These are phyloP conservation scores for Ceratobasidium sp. DNA, from an alignment of 1,284 basidiomycete species.

Conservation along the genomic window DNA sequence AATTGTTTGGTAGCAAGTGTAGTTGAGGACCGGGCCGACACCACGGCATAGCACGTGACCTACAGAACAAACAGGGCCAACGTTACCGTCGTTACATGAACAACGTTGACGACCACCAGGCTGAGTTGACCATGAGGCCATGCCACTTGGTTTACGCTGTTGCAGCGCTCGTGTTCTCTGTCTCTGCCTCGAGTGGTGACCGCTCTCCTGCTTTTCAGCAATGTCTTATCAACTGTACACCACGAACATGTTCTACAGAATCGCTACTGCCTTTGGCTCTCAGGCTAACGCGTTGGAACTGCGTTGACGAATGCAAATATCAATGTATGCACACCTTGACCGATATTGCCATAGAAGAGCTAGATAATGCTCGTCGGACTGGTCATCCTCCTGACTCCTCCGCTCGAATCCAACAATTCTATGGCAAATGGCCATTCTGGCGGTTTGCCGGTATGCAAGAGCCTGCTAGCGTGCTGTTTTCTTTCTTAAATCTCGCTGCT, in stretches of 20 bases:
- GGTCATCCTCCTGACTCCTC: conserved; percentile 28
- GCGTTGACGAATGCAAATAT: conserved; percentile 90
- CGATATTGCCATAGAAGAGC: conserved; percentile 64
- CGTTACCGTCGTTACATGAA: not conserved
- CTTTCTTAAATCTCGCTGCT: conserved; percentile 82
- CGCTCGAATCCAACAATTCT: conserved; percentile 76
- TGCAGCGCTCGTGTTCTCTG: not conserved
- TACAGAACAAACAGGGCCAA: not conserved
- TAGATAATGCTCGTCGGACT: conserved; percentile 1
- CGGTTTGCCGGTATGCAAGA: conserved; percentile 90
- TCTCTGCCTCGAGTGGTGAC: conserved; percentile 69
- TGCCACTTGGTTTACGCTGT: conserved; percentile 18
- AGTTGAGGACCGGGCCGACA: not conserved
- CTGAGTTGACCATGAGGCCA: conserved; percentile 14
- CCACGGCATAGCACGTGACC: not conserved
- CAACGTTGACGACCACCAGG: conserved; percentile 12
- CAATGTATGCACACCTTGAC: conserved; percentile 89
- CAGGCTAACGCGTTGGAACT: conserved; percentile 72
- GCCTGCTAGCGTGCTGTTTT: conserved; percentile 92
- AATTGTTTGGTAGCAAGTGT: not conserved
- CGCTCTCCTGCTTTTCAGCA: conserved; percentile 66
- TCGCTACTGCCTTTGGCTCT: conserved; percentile 66
- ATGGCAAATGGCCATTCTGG: conserved; percentile 98
- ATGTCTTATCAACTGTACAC: conserved; percentile 65
- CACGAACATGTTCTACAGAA: conserved; percentile 45